Evolutionary conservation across 2,329 filamentous ascomycete genomes (phyloP), one percentile per base, ranked within the genome.

Genomic region (Zymoseptoria passerinii): DNA sequence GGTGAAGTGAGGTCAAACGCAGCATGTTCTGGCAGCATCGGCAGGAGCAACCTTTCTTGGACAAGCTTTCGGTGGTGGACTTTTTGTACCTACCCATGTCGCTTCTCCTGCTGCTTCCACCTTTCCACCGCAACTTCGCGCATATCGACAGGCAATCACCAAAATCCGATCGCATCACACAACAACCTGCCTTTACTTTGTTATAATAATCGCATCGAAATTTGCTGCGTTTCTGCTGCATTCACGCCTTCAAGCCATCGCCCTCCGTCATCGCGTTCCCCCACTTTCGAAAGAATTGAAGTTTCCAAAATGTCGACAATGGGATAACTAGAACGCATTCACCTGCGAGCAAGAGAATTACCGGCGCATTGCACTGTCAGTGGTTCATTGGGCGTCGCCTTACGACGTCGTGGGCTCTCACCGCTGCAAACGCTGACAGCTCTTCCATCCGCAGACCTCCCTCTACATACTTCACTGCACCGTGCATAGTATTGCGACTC

Each of bases 391-490:
- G 35, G 35, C 3, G 35, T 40, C 35, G 35, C 35, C 35, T 40
- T 40, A 40, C 35, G 35, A 40, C 35, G 35, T 40, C 35, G 35
- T 40, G 35, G 35, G 35, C 35, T 40, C 13, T 40, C 35, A 16
- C 35, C 35, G 35, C 35, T 40, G 35, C 35, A 40, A 40, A 40
- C 35, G 35, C 35, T 40, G 35, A 40, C 35, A 40, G 35, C 10
- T 16, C 35, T 40, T 40, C 35, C 35, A 16, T 13, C 35, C 10
- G 16, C 35, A 40, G 35, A 40, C 35, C 35, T 16, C 5, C 35
- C 53, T 52, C 4, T 28, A 44, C 58, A 50, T 55, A 54, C 50
- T 54, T 52, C 51, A 28, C 54, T 28, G 18, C 51, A 20, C 28
- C n/a, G n/a, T 54, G 9, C 6, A 29, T 28, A 52, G 28, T 19